Evolutionary conservation across 345 rosid species (phyloP).

Genomic region (Dipteronia sinensis): DNA sequence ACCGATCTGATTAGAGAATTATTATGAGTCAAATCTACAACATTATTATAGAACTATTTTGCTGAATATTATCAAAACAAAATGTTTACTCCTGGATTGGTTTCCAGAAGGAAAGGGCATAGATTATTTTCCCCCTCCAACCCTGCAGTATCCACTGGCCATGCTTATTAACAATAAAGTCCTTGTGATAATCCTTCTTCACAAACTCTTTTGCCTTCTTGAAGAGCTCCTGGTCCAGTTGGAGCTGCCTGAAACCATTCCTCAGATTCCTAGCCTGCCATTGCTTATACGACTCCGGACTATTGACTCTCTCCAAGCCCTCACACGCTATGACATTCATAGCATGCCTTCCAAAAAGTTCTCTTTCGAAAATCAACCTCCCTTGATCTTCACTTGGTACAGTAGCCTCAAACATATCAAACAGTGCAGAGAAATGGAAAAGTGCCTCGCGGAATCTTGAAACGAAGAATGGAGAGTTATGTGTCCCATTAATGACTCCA

Average conservation of each 20-base stretch:
- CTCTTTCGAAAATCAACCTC: slow-evolving; percentile 51
- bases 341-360: slow-evolving; percentile 39
- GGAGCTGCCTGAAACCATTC: slow-evolving; percentile 55
- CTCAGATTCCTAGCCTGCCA: slow-evolving; percentile 44
- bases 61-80: background rate
- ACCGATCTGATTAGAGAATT: too few relatives aligned
- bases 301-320: slow-evolving; percentile 57
- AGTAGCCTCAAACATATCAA: slow-evolving; percentile 54
- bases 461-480: slow-evolving; percentile 54
- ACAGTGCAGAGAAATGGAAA: slow-evolving; percentile 54
- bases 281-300: slow-evolving; percentile 66
- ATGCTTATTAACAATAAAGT: slow-evolving; percentile 46
- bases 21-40: too few relatives aligned
- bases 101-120: slow-evolving; percentile 50
- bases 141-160: slow-evolving; percentile 55
- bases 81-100: slow-evolving; percentile 24
- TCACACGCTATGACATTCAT: slow-evolving; percentile 69
- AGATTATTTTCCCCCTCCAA: slow-evolving; percentile 55
- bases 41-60: too few relatives aligned
- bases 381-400: slow-evolving; percentile 46
- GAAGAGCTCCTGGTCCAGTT: slow-evolving; percentile 33
- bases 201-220: slow-evolving; percentile 25
- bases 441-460: slow-evolving; percentile 61
- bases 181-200: slow-evolving; percentile 39
- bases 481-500: slow-evolving; percentile 44